phyloP scores from a whole-genome alignment of 495 filamentous ascomycete species.

The Astrothelium macrocarpum region DNA sequence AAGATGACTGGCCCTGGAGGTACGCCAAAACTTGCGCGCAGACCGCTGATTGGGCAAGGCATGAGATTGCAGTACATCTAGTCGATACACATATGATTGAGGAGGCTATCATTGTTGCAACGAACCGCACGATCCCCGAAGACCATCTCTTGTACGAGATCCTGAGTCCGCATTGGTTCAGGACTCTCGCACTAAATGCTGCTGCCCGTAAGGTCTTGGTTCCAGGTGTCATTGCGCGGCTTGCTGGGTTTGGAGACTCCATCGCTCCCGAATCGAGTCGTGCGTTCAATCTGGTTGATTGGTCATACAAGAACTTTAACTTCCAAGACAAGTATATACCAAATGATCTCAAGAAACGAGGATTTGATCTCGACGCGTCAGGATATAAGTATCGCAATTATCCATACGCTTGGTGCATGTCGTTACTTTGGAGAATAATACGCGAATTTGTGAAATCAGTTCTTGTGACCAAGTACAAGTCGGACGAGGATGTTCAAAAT shows the following conservation, averaged over 20 bases:
- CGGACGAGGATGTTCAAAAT: slow-evolving; percentile 16
- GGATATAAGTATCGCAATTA: slow-evolving; percentile 39
- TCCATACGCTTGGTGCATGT: slow-evolving; percentile 33
- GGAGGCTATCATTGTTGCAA: slow-evolving; percentile 24
- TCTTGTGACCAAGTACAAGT: slow-evolving; percentile 22
- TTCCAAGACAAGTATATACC: slow-evolving; percentile 37
- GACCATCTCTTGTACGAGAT: slow-evolving; percentile 36
- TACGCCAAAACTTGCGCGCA: slow-evolving; percentile 45
- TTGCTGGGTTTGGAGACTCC: too few relatives aligned
- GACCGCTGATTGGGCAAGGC: slow-evolving; percentile 39
- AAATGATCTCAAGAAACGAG: slow-evolving; percentile 36
- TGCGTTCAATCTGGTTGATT: slow-evolving; percentile 24
- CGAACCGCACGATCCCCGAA: slow-evolving; percentile 20
- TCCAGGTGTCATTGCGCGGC: slow-evolving; percentile 33
- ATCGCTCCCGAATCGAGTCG: slow-evolving; percentile 23
- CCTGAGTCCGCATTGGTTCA: slow-evolving; percentile 41
- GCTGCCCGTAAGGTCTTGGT: slow-evolving; percentile 39
- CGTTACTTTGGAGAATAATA: slow-evolving; percentile 36
- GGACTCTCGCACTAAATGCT: slow-evolving; percentile 41
- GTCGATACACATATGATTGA: slow-evolving; percentile 40
- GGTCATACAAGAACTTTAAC: slow-evolving; percentile 35
- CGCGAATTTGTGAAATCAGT: slow-evolving; percentile 30
- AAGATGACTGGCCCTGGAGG: slow-evolving; percentile 40
- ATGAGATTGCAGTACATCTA: slow-evolving; percentile 40
- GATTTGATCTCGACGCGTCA: slow-evolving; percentile 31